Percentiles rank a stretch among this genome's conserved stretches.
These are phyloP conservation scores for Leishmania tarentolae DNA, from an alignment of 208 protist genomes.

Conservation along the genomic window DNA sequence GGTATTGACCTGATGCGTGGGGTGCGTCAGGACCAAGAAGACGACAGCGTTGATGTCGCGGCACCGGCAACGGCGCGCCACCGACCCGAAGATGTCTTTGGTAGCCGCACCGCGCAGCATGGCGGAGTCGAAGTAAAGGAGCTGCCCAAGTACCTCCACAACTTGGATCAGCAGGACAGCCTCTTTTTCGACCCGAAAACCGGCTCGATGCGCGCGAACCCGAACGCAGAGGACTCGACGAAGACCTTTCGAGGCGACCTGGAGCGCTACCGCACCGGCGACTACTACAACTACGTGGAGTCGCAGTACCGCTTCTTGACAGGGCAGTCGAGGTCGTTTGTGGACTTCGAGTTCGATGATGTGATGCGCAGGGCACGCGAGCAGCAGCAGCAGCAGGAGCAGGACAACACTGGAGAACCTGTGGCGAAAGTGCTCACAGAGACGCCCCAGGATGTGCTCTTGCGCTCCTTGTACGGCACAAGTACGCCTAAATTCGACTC, in stretches of 20 bases:
- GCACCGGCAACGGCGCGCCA: neutral
- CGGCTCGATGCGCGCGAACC: slow-evolving; percentile 87
- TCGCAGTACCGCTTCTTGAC: slow-evolving; percentile 81
- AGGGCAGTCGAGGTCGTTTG: slow-evolving; percentile 75
- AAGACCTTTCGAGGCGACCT: slow-evolving; percentile 79
- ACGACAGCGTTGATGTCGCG: slow-evolving; percentile 12
- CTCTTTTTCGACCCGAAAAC: slow-evolving; percentile 87
- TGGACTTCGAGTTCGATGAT: slow-evolving; percentile 85
- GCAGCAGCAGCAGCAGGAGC: slow-evolving; percentile 16
- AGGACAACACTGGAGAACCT: neutral
- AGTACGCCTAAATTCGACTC: neutral
- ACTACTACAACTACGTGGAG: slow-evolving; percentile 83
- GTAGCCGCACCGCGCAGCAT: slow-evolving; percentile 58
- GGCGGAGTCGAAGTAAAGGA: slow-evolving; percentile 76
- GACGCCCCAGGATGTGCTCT: slow-evolving; percentile 44
- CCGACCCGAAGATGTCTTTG: slow-evolving; percentile 49
- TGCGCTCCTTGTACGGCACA: slow-evolving; percentile 63
- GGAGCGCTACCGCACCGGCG: slow-evolving; percentile 68
- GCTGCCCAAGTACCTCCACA: slow-evolving; percentile 88
- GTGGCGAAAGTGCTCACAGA: slow-evolving; percentile 10
- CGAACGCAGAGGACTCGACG: slow-evolving; percentile 68
- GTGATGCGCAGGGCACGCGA: slow-evolving; percentile 29
- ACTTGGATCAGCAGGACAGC: slow-evolving; percentile 64
- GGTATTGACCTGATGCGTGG: slow-evolving; percentile 63
- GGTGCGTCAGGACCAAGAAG: slow-evolving; percentile 22